Evolutionary conservation across 306 rosid genomes (phyloP), one percentile per base, ranked within the genome.

Genomic region (Pterocarpus santalinus): DNA sequence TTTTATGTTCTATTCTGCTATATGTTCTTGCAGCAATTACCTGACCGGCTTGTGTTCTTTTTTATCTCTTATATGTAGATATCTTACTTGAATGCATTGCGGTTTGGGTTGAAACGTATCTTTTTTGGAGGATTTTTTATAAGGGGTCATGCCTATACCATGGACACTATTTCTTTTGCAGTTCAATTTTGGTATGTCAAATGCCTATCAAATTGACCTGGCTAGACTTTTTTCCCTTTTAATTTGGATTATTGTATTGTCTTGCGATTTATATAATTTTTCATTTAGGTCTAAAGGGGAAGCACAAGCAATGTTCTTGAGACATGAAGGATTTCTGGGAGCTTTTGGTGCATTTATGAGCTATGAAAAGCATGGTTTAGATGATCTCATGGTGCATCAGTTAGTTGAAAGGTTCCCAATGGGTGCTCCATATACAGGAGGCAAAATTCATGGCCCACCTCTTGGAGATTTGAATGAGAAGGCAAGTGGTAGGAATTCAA

Each of bases 111-210:
- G 75, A 95, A 95, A 88, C 89, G 99, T 61, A 95, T 95, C 35
- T 93, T 93, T 88, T 95, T 95, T 44, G 99, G 99, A 85, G 99
- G 99, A 78, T 95, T 93, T 94, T 95, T 95, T 73, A 95, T 95
- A 84, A 84, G 99, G 90, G 98, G 99, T 63, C 99, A 95, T 86
- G 98, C 99, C 36, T 95, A 95, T 85, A 95, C 99, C 80, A 95
- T 93, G 99, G 99, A 95, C 85, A 90, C 99, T 60, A 92, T 95
- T 86, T 95, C 99, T 52, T 95, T 95, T 81, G 98, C 99, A 15
- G 91, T 95, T 85, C 94, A 93, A 1, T 95, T 90, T 85, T 95
- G 99, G 99, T 93, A 86, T 75, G 44, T 82, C 47, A 69, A 64
- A 53, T 83, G 16, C 36, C 34, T 43, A 36, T 52, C 46, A 41